A percentile compares a stretch with the other conserved stretches of the same genome.
These are phyloP conservation scores for Trypanosoma cruzi DNA, from an alignment of 208 protist species.

Conservation along the genomic window DNA sequence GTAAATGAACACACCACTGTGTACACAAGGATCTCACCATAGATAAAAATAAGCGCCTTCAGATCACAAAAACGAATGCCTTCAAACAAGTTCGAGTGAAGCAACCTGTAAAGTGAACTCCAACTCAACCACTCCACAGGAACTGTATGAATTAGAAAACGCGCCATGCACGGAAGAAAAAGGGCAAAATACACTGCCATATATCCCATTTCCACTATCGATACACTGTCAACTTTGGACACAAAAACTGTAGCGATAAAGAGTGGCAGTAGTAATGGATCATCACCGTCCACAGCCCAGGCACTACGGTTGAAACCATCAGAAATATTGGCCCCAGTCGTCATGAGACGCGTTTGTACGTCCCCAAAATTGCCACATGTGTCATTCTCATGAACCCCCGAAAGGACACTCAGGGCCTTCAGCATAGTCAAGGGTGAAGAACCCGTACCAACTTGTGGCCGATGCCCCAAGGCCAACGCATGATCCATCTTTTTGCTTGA, in stretches of 20 bases:
- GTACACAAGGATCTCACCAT: slow-evolving; percentile 11
- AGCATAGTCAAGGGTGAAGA: slow-evolving; percentile 16
- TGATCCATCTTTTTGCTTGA: not conserved
- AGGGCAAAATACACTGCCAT: slow-evolving; percentile 10
- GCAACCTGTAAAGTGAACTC: slow-evolving; percentile 14
- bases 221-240: slow-evolving; percentile 23
- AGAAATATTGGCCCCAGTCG: not conserved
- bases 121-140: slow-evolving; percentile 11
- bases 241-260: slow-evolving; percentile 26
- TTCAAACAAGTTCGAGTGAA: slow-evolving; percentile 3
- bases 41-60: slow-evolving; percentile 10
- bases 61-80: slow-evolving; percentile 5
- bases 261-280: slow-evolving; percentile 22
- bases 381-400: slow-evolving; percentile 2
- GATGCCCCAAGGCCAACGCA: not conserved
- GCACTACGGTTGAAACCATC: not conserved
- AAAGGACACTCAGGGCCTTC: slow-evolving; percentile 23
- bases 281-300: slow-evolving; percentile 17
- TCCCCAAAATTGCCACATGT: slow-evolving; percentile 27
- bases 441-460: not conserved
- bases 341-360: not conserved
- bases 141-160: not conserved
- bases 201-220: slow-evolving; percentile 17
- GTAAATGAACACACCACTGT: not conserved
- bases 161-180: slow-evolving; percentile 8